Base-by-base conservation (phyloP, 768 basidiomycete genomes). In the Phanerochaete sordida region DNA sequence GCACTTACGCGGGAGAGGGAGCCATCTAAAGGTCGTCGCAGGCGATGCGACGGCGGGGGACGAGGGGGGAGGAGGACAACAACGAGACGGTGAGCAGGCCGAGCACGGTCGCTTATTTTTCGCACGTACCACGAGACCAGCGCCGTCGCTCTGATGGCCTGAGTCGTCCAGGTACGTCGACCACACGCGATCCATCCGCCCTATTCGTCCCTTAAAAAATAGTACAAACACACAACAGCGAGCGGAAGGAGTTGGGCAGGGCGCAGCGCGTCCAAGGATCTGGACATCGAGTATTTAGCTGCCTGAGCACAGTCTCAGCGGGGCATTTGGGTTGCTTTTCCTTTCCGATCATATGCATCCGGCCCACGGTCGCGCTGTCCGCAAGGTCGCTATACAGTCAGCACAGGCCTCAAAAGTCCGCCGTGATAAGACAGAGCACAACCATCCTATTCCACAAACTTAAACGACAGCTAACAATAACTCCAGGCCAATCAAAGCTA, bases 181-280 rank as follows among this genome's bases (percentile, higher is more conserved):
- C 81, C 83, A 83, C 55, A 81, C 73, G 27, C 80, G 76, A 64
- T 83, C 78, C 80, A 83, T 83, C 66, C 39, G 31, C 23, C 31
- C 64, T 50, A 53, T 21, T 35, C 7, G 24, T 47, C 45, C 58
- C 33, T 45, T 23, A 49, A 58, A 24, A 44, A 31, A 30, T 48
- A 28, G n/a, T 61, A 59, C 57, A 61, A 30, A 13, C n/a, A 6
- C 12, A 51, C 19, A 39, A 26, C 24, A 50, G n/a, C n/a, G 24
- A 28, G 26, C 15, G 16, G 48, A 16, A 28, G 48, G 26, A 31
- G 50, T 19, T 43, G 39, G 39, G 33, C 33, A 35, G 33, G 13
- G 13, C 13, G 13, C 7, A 7, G 33, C 33, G n/a, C 33, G 33
- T 35, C 7, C 33, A 35, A 6, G 33, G 7, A 7, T 6, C 7